A percentile compares a stretch with the other conserved stretches of the same genome.
phyloP scores from a whole-genome alignment of 352 stramenopile species.

The Globisporangium okanoganense region DNA sequence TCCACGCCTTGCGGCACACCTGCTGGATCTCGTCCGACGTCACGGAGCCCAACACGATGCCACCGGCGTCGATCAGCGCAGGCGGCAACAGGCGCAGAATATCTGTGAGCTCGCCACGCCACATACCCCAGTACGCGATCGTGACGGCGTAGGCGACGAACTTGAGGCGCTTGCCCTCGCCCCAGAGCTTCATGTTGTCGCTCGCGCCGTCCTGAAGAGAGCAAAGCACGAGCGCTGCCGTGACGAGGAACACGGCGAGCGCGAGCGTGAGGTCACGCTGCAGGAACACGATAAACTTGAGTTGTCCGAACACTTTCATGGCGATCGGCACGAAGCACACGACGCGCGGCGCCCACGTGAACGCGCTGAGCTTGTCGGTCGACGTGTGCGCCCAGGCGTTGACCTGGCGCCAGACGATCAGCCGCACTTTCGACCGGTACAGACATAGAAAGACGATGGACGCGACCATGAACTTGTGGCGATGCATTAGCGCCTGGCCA shows the following conservation, averaged over 20 bases:
- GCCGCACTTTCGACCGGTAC: constrained; percentile 52
- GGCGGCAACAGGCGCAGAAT: constrained; percentile 45
- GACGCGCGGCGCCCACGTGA: constrained; percentile 52
- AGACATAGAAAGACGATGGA: constrained; percentile 67
- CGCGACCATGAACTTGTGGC: constrained; percentile 70
- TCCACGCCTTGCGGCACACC: constrained; percentile 5
- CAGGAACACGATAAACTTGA: constrained; percentile 76
- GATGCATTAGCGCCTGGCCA: constrained; percentile 49
- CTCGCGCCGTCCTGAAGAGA: constrained; percentile 23
- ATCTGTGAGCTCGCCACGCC: constrained; percentile 43
- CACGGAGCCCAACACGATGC: constrained; percentile 17
- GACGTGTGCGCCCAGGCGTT: constrained; percentile 54
- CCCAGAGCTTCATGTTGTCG: constrained; percentile 43
- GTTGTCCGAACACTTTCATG: constrained; percentile 66
- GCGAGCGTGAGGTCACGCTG: constrained; percentile 43
- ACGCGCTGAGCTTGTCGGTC: constrained; percentile 57
- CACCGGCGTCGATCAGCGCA: constrained; percentile 61
- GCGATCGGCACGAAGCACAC: constrained; percentile 47
- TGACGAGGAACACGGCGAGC: constrained; percentile 33
- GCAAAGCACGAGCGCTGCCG: constrained; percentile 30
- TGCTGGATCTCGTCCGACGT: constrained; percentile 26
- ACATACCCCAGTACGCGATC: constrained; percentile 59
- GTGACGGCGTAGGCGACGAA: constrained; percentile 52
- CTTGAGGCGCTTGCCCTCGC: constrained; percentile 63
- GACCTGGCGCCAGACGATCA: constrained; percentile 25